These are phyloP conservation scores for Paramecium biaurelia DNA, from an alignment of 73 alveolate species.

Conservation along the genomic window DNA sequence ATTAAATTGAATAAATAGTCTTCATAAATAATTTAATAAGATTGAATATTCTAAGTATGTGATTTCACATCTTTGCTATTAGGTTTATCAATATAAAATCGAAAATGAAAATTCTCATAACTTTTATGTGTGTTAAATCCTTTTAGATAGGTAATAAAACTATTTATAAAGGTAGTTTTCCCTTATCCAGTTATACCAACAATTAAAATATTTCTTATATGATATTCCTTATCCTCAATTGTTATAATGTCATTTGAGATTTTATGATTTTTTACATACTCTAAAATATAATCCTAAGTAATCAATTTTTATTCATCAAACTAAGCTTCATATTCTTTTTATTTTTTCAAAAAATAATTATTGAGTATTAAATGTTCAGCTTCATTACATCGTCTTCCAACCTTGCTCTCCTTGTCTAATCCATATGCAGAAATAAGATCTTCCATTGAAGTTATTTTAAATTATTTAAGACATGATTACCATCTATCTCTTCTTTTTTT, in stretches of 20 bases:
- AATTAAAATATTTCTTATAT: not conserved
- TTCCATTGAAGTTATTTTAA: not conserved
- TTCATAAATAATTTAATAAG: not conserved
- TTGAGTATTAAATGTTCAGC: not conserved
- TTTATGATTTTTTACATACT: not conserved
- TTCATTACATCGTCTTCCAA: slow-evolving; percentile 3
- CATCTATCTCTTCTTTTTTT: not conserved
- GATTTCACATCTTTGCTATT: not conserved
- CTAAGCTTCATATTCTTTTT: not conserved
- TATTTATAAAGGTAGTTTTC: not conserved
- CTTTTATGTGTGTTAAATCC: not conserved
- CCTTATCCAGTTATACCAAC: slow-evolving; percentile 21
- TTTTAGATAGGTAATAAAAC: not conserved
- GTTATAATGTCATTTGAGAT: not conserved
- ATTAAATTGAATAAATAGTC: not conserved
- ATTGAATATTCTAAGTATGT: not conserved
- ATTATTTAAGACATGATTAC: not conserved
- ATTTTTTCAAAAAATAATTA: not conserved
- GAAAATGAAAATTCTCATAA: not conserved
- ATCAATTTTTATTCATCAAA: not conserved
- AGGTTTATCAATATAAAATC: not conserved
- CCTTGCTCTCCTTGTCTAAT: not conserved
- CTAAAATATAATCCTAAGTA: not conserved
- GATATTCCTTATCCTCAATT: not conserved
- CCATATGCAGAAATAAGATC: not conserved